A percentile compares a stretch with the other conserved stretches of the same genome.
These are phyloP conservation scores for Eustoma russellianum DNA, from an alignment of 257 asterid species.

Conservation along the genomic window DNA sequence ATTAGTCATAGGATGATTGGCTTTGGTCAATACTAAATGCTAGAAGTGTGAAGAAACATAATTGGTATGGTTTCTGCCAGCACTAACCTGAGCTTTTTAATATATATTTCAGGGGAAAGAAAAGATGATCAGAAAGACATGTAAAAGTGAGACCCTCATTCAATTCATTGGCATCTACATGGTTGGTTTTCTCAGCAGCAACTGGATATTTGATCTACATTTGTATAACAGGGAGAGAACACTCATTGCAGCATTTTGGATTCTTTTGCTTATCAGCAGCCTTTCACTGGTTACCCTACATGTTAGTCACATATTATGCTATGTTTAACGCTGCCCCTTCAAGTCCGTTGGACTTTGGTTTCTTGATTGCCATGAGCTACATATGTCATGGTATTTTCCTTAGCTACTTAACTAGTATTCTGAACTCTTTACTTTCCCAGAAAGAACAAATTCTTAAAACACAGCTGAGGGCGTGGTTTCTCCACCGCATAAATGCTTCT, in stretches of 20 bases:
- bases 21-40: too few species aligned
- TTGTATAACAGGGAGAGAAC: conserved; percentile 23
- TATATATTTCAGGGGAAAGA: conserved; percentile 23
- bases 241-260: conserved; percentile 28
- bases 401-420: conserved; percentile 29
- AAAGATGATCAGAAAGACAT: conserved; percentile 9
- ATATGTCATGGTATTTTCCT: conserved; percentile 37
- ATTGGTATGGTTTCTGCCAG: too few species aligned
- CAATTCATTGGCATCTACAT: conserved; percentile 43
- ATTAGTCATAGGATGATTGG: too few species aligned
- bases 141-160: conserved; percentile 10
- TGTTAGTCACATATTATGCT: conserved; percentile 36
- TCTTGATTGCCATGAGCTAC: conserved; percentile 37
- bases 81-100: not conserved
- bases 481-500: conserved; percentile 31
- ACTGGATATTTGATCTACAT: conserved; percentile 36
- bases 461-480: conserved; percentile 26
- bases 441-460: conserved; percentile 8
- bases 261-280: conserved; percentile 41
- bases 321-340: conserved; percentile 21
- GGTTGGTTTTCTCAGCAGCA: conserved; percentile 49
- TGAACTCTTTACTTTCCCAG: conserved; percentile 17
- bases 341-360: conserved; percentile 25
- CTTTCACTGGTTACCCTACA: conserved; percentile 54
- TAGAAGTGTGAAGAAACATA: too few species aligned